Percentiles rank a stretch among this genome's conserved stretches.
These are phyloP conservation scores for Candida golubevii DNA, from an alignment of 805 yeast species.

Conservation along the genomic window DNA sequence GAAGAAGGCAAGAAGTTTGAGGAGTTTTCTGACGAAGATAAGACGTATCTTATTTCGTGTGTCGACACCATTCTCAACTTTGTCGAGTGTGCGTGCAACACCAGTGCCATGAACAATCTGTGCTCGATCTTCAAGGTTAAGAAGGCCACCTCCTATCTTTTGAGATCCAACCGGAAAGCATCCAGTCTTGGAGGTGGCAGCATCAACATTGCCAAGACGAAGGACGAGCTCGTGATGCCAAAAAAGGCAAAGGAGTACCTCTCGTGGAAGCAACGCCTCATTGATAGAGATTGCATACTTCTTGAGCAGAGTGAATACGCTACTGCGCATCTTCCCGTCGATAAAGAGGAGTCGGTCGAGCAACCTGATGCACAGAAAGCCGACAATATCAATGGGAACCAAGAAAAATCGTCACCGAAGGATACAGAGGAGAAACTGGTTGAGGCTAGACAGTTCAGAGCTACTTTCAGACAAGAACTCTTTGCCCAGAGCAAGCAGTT, in stretches of 20 bases:
- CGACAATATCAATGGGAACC: neutral
- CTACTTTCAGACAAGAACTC: constrained; percentile 20
- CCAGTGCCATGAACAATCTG: constrained; percentile 34
- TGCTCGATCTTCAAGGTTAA: constrained; percentile 60
- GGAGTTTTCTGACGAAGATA: constrained; percentile 48
- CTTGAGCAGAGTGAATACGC: constrained; percentile 4
- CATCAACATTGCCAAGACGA: constrained; percentile 21
- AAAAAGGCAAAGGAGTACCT: constrained; percentile 27
- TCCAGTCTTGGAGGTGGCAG: constrained; percentile 35
- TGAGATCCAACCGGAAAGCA: constrained; percentile 54
- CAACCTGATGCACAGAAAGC: neutral
- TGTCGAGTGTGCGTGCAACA: constrained; percentile 60
- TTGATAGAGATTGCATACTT: constrained; percentile 24
- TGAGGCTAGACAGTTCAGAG: neutral
- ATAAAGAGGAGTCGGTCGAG: neutral
- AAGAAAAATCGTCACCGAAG: neutral
- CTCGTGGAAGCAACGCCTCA: constrained; percentile 35
- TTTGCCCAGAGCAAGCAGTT: constrained; percentile 13
- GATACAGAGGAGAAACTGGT: neutral
- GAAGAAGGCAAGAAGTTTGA: constrained; percentile 46
- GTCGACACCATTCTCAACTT: constrained; percentile 58
- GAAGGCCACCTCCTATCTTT: constrained; percentile 55
- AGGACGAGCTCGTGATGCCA: constrained; percentile 35
- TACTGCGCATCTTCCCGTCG: neutral
- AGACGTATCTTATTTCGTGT: constrained; percentile 53